A percentile compares a stretch with the other conserved stretches of the same genome.
phyloP scores from a whole-genome alignment of 176 grass and related monocot species.

The Rhynchospora pubera region DNA sequence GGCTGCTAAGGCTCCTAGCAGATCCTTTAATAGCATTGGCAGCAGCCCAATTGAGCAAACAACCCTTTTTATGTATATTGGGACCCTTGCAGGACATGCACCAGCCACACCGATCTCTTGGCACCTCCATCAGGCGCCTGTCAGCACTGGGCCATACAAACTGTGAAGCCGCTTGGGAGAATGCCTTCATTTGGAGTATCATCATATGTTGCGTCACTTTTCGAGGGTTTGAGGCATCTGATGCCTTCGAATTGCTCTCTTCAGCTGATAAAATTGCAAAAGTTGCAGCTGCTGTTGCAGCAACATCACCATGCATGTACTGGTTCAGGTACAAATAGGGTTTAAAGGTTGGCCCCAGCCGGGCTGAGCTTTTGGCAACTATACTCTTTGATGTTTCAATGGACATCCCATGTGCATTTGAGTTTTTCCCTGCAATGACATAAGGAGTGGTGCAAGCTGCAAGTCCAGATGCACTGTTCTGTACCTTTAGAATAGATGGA shows the following conservation, averaged over 20 bases:
- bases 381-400: slow-evolving; percentile 11
- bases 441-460: background rate
- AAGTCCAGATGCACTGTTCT: background rate
- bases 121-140: slow-evolving; percentile 73
- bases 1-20: slow-evolving; percentile 47
- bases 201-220: slow-evolving; percentile 45
- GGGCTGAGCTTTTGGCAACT: slow-evolving; percentile 7
- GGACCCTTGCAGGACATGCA: slow-evolving; percentile 83
- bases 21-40: slow-evolving; percentile 61
- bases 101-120: slow-evolving; percentile 97
- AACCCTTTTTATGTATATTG: slow-evolving; percentile 63
- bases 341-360: slow-evolving; percentile 39
- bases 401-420: background rate
- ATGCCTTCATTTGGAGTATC: slow-evolving; percentile 84
- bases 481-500: background rate
- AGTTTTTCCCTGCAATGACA: background rate
- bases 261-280: slow-evolving; percentile 74
- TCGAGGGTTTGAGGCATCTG: slow-evolving; percentile 41
- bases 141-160: slow-evolving; percentile 87
- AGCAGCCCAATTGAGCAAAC: slow-evolving; percentile 80
- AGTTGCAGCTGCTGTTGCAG: slow-evolving; percentile 78
- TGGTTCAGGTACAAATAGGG: slow-evolving; percentile 78
- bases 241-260: slow-evolving; percentile 59
- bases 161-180: slow-evolving; percentile 56
- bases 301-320: slow-evolving; percentile 83